Evolutionary conservation across 768 basidiomycete genomes (phyloP), one percentile per base, ranked within the genome.

Genomic region (Pulveroboletus sp.): DNA sequence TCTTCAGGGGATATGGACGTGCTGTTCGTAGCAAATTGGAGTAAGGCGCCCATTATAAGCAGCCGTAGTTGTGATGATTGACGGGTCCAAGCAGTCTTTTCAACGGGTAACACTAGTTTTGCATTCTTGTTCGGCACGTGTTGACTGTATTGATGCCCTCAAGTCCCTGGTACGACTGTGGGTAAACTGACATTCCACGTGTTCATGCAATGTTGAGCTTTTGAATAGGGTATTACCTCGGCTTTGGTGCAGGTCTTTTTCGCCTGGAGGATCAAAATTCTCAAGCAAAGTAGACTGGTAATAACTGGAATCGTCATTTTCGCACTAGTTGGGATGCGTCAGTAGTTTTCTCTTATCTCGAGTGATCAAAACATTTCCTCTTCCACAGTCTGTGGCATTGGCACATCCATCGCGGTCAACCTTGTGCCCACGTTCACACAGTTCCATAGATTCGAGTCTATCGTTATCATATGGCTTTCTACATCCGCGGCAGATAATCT

Each of bases 401-500:
- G 64, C 17, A 61, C 62, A 26, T 48, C 69, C 1, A 51, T 70
- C 21, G 69, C 64, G 37, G 55, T 66, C 38, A 59, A 54, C 14
- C 53, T 65, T 17, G 58, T 68, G 6, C 60, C 62, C 1, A 52
- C 52, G 8, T 72, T 66, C 43, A 47, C 51, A 1, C 43, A 68
- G 32, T 60, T 72, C 43, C 56, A 63, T 26, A 61, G 49, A 38
- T 71, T 72, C 27, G 54, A 69, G 45, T 50, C 56, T 11, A 47
- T 69, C 37, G 66, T 63, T 39, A 65, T 67, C 31, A 33, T 66
- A 8, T 81, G 80, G 79, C 71, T 81, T 28, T 56, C 71, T 15
- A 59, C 73, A 0, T 70, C 76, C 11, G 73, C 73, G 6, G 61
- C 70, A 10, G 71, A 73, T 10, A 81, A 81, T 57, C 54, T 75